Base-by-base conservation (phyloP, 31 red algal genomes). In the Odonthalia washingtoniensis region DNA sequence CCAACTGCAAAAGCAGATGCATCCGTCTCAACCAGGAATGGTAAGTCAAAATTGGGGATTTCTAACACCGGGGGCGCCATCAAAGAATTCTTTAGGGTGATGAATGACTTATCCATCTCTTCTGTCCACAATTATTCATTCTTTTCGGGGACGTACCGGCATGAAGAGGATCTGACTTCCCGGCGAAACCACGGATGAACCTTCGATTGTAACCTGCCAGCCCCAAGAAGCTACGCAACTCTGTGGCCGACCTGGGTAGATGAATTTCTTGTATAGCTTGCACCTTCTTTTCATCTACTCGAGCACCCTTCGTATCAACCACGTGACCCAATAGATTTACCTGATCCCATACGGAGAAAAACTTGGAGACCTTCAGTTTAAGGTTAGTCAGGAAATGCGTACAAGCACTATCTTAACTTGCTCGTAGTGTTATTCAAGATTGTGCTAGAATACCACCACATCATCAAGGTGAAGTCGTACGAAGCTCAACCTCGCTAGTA, bases 321-420 rank as follows among this genome's bases (percentile, higher is more conserved):
- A 82, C 0, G 27, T 82, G 79, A 36, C 79, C 61, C 14, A 82
- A 53, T 17, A 68, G 27, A n/a, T 67, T 68, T 12, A 82, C 57
- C 9, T 21, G 9, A 3, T 67, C n/a, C 3, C 32, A 36, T 4
- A 37, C 57, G 12, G 67, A 68, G 41, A 72, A 73, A 28, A 44
- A 82, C 18, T 70, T 72, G 14, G 79, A 4, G 9, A 68, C 45
- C 57, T 82, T 82, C 44, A 82, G 57, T 35, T 64, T 68, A 12
- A 70, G 36, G 31, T 53, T 68, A 33, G 44, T 1, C 41, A 14
- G 43, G 3, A 1, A 14, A 73, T 24, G 0, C 57, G 32, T 6
- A 17, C n/a, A 0, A 82, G 60, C 12, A 82, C 79, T 34, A 61
- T 0, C 4, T 82, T 17, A 2, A 52, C 33, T 32, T 82, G 0